A percentile compares a stretch with the other conserved stretches of the same genome.
Evolutionary conservation across 2,329 filamentous ascomycete species (phyloP).

Genomic region (Hypoxylon sp.): DNA sequence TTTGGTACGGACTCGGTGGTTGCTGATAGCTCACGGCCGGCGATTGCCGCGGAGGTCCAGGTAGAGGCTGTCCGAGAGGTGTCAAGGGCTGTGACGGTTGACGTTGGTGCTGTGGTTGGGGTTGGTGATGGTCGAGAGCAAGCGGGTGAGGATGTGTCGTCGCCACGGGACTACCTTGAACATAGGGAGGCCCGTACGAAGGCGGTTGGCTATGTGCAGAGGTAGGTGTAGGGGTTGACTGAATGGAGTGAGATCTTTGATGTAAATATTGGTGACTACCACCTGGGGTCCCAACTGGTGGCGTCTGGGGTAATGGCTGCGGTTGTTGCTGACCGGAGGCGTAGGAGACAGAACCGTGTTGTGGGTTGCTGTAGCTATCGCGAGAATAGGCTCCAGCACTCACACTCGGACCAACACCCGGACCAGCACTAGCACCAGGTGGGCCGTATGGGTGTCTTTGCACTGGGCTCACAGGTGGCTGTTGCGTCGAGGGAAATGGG

Average conservation of each 20-base stretch:
- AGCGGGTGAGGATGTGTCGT: constrained; percentile 61
- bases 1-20: constrained; percentile 73
- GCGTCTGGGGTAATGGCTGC: constrained; percentile 64
- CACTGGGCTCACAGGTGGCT: constrained; percentile 61
- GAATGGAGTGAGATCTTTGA: constrained; percentile 69
- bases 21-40: constrained; percentile 62
- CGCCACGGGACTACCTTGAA: constrained; percentile 68
- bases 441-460: constrained; percentile 69
- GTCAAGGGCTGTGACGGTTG: constrained; percentile 70
- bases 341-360: constrained; percentile 57
- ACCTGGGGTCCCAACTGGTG: constrained; percentile 63
- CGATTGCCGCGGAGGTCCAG: constrained; percentile 61
- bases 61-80: constrained; percentile 67
- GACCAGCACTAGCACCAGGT: constrained; percentile 44
- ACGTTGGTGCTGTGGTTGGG: constrained; percentile 59
- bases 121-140: constrained; percentile 51
- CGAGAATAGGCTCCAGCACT: constrained; percentile 55
- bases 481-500: constrained; percentile 65
- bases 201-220: constrained; percentile 72
- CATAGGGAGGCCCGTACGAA: constrained; percentile 65
- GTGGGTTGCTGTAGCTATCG: constrained; percentile 60
- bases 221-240: constrained; percentile 73
- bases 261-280: constrained; percentile 57
- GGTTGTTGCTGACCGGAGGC: constrained; percentile 56
- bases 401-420: constrained; percentile 40